Base-by-base conservation (phyloP, 352 stramenopile species). In the Pythium dissimile region DNA sequence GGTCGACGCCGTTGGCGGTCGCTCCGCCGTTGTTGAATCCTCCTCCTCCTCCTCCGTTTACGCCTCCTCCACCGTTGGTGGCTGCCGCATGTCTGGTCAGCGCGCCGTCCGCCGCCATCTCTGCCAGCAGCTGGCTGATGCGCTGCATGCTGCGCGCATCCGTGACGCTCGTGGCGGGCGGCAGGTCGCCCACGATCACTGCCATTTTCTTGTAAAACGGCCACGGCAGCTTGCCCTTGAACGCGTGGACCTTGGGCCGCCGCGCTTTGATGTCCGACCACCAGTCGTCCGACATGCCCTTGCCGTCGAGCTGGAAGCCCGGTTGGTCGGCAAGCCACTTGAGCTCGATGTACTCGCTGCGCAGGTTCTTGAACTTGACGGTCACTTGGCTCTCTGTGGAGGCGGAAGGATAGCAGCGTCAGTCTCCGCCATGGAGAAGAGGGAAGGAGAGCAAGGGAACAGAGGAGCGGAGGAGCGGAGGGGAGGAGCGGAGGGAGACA, bases 291-390 rank as follows among this genome's bases (percentile, higher is more conserved):
- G 38, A 48, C 59, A 86, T 21, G 1, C 63, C 64, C 27, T 62
- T 56, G 26, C 72, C 71, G 30, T 73, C 63, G 10, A 43, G 20
- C 26, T 62, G 49, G 46, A 78, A 86, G 24, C 75, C 75, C 47
- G 73, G 69, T 39, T 84, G 76, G 31, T 60, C 46, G 10, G 53
- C 62, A 6, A 86, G 64, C 76, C 76, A 86, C 38, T 66, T 67
- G 24, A 77, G 51, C 51, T 82, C 66, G 5, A 59, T 56, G 67
- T 82, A 86, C 21, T 82, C 76, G 41, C 66, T 71, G 58, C 76
- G 76, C 24, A 86, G 50, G 64, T 86, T 86, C 65, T 86, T 86
- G 45, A 84, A 74, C 64, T 86, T 86, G 59, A 84, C 76, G 7
- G 69, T 67, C 48, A 86, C 67, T 51, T 86, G 76, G 38, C 50